Evolutionary conservation across 2,329 filamentous ascomycete species (phyloP).

Genomic region (Fusarium poae): DNA sequence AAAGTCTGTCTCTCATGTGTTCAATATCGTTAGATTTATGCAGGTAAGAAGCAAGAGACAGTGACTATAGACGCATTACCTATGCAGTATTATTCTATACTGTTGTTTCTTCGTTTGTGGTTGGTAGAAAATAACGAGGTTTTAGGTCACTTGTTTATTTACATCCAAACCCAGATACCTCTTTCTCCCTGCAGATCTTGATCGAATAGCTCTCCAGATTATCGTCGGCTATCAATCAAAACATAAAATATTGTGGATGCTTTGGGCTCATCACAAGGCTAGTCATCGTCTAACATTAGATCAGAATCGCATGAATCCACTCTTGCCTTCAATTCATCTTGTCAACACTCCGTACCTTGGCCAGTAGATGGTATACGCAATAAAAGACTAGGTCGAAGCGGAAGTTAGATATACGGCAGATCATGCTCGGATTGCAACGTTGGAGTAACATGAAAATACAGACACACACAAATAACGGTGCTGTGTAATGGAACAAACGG

Average conservation of each 20-base stretch:
- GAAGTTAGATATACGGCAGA: neutral
- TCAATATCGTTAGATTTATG: constrained; percentile 26
- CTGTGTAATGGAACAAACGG: neutral
- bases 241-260: constrained; percentile 24
- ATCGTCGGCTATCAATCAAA: constrained; percentile 25
- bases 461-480: neutral
- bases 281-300: constrained; percentile 3
- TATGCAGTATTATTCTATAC: neutral
- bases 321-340: constrained; percentile 5
- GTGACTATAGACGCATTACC: constrained; percentile 24
- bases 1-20: constrained; percentile 27
- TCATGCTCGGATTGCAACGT: constrained; percentile 2
- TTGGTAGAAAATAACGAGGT: no score
- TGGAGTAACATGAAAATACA: neutral
- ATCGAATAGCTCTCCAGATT: constrained; percentile 23
- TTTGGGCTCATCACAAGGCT: constrained; percentile 19
- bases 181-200: constrained; percentile 19
- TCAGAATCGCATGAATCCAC: constrained; percentile 22
- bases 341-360: neutral
- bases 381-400: neutral
- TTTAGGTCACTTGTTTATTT: constrained; percentile 11
- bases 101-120: neutral
- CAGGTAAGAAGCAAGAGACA: constrained; percentile 14
- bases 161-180: neutral
- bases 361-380: neutral